Percentiles rank a stretch among this genome's conserved stretches.
Evolutionary conservation across 1,284 basidiomycete species (phyloP).

Genomic region (Sanguinoderma infundibulare): DNA sequence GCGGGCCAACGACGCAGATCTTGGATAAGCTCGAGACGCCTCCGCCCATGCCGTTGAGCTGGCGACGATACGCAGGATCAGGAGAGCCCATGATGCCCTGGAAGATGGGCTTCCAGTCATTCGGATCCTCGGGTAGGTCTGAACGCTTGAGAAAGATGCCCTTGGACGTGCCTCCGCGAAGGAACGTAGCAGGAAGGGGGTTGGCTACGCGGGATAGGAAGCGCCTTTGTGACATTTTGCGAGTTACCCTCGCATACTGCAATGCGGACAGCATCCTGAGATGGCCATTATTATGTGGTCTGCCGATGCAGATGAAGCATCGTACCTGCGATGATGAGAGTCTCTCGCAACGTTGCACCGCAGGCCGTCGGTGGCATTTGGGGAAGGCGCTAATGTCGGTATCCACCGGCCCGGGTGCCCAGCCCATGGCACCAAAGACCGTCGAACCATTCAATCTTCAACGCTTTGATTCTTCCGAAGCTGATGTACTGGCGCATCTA

Average conservation of each 20-base stretch:
- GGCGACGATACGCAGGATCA: conserved; percentile 71
- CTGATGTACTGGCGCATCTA: too few species aligned
- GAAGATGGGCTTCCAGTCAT: conserved; percentile 65
- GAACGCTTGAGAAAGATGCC: conserved; percentile 68
- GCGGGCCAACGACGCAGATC: conserved; percentile 68
- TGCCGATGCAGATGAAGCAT: too few species aligned
- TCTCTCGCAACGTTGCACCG: too few species aligned
- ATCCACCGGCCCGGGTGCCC: too few species aligned
- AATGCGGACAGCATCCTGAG: neutral
- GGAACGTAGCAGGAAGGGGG: conserved; percentile 62
- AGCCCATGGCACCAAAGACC: too few species aligned
- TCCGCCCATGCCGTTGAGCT: conserved; percentile 86
- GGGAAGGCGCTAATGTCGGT: too few species aligned
- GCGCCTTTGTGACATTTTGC: neutral
- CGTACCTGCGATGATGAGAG: too few species aligned
- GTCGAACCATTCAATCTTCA: too few species aligned
- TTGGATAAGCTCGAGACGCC: conserved; percentile 83
- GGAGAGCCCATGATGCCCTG: conserved; percentile 85
- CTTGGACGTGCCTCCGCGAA: conserved; percentile 82
- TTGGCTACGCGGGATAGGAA: conserved; percentile 30
- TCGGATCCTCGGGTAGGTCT: conserved; percentile 52
- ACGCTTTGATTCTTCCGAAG: too few species aligned
- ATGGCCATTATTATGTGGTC: neutral
- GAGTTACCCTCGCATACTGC: neutral
- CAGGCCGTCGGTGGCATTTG: too few species aligned